Evolutionary conservation across 805 yeast species (phyloP), one percentile per base, ranked within the genome.

Genomic region (Cyberlindnera mississippiensis): DNA sequence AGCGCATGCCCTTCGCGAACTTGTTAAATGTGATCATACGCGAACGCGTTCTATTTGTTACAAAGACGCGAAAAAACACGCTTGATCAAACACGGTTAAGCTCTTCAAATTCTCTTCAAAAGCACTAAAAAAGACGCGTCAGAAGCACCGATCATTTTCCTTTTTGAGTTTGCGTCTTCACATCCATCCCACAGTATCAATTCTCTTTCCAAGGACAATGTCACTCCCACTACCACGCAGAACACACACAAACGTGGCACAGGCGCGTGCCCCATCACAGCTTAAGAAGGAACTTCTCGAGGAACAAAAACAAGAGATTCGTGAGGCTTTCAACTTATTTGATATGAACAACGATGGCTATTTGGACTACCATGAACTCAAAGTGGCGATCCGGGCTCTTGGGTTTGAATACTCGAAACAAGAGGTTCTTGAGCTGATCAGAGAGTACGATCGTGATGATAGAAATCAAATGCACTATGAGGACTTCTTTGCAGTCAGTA

Each of bases 321-420:
- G 88, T 46, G 97, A 90, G 59, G 97, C 97, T 57, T 91, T 91
- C 59, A 76, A 82, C 37, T 69, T 91, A 26, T 93, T 93, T 62
- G 99, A 93, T 58, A 82, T 87, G 85, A 88, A 93, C 63, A 80
- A 78, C 45, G 98, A 93, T 61, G 95, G 96, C 4, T 75, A 72
- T 50, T 71, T 93, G 38, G 97, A 93, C 56, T 91, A 85, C 61
- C 98, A 93, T 57, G 98, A 91, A 55, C 69, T 88, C 50, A 90
- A 88, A 33, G 61, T 89, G 15, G 97, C 99, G 0, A 78, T 93
- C 68, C 69, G 95, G 41, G 99, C 99, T 0, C 70, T 93, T 31
- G 98, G 96, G 20, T 91, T 93, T 58, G 96, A 87, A 38, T 73
- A 85, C 53, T 67, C 84, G 22, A 80, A 89, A 54, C 74, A 80